Conservation (phyloP, 2,329 filamentous ascomycete genomes). For the Xylariaceae sp. region DNA sequence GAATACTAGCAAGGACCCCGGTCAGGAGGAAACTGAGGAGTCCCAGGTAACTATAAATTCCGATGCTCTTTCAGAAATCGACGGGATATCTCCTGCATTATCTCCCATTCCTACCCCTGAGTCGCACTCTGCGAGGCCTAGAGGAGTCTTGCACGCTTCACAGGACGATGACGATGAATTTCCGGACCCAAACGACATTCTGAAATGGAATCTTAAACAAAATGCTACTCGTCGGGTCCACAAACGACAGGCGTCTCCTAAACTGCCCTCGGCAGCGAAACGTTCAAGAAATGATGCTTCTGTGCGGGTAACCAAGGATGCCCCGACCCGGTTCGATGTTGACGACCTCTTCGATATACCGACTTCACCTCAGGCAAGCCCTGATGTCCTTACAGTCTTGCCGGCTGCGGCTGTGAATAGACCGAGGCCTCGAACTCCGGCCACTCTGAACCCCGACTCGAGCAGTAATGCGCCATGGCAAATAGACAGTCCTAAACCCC, state of each 20-base stretch:
- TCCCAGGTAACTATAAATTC: constrained; percentile 29
- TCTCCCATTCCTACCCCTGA: constrained; percentile 18
- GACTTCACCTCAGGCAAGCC: constrained; percentile 37
- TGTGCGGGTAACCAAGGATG: constrained; percentile 4
- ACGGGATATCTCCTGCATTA: constrained; percentile 19
- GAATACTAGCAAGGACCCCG: constrained; percentile 29
- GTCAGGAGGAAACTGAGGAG: constrained; percentile 33
- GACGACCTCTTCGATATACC: constrained; percentile 35
- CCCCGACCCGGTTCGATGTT: constrained; percentile 16
- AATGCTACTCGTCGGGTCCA: background rate
- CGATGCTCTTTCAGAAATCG: constrained; percentile 18
- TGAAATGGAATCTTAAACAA: constrained; percentile 27
- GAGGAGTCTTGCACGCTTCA: constrained; percentile 21
- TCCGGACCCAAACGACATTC: constrained; percentile 30
- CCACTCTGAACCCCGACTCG: constrained; percentile 27
- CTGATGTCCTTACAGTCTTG: constrained; percentile 26
- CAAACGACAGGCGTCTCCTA: constrained; percentile 30
- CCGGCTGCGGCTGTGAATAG: constrained; percentile 18
- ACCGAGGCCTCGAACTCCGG: constrained; percentile 7
- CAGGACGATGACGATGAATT: constrained; percentile 32
- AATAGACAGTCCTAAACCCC: constrained; percentile 26
- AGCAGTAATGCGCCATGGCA: constrained; percentile 28
- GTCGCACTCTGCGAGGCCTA: background rate
- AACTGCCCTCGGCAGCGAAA: constrained; percentile 26
- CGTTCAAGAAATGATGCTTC: constrained; percentile 21